A percentile compares a stretch with the other conserved stretches of the same genome.
These are phyloP conservation scores for Secale cereale DNA, from an alignment of 176 grass and related monocot genomes.

Conservation along the genomic window DNA sequence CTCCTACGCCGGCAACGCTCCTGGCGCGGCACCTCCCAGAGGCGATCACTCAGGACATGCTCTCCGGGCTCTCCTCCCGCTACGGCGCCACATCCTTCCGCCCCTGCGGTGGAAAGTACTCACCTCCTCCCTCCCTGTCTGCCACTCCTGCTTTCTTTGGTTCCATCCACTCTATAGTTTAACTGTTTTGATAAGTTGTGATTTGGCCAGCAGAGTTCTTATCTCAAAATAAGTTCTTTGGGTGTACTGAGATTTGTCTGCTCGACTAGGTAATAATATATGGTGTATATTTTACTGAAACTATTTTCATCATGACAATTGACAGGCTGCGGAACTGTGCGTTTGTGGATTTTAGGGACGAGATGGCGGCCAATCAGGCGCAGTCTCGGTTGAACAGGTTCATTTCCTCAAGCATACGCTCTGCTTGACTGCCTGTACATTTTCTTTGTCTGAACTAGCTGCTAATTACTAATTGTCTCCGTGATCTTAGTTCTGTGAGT, in stretches of 20 bases:
- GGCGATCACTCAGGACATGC: constrained; percentile 74
- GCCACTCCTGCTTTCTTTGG: not conserved
- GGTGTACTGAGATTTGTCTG: too few relatives aligned
- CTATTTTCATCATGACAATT: not conserved
- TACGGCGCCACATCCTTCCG: constrained; percentile 74
- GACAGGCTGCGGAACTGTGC: constrained; percentile 79
- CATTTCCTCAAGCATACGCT: not conserved
- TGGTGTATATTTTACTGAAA: not conserved
- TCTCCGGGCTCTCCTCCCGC: constrained; percentile 76
- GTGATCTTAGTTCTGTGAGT: not conserved
- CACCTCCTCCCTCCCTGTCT: not conserved
- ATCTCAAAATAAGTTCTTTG: too few relatives aligned
- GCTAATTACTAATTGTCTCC: not conserved
- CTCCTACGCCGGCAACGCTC: constrained; percentile 43
- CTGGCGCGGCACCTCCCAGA: constrained; percentile 88
- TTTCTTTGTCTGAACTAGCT: not conserved
- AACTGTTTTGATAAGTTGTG: too few relatives aligned
- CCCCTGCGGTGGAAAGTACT: constrained; percentile 83
- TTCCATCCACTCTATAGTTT: not conserved
- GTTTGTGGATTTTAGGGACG: constrained; percentile 92
- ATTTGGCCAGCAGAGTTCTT: too few relatives aligned
- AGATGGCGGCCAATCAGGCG: constrained; percentile 59
- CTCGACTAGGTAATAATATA: not conserved
- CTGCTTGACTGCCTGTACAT: not conserved
- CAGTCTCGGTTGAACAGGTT: constrained; percentile 75